Base-by-base conservation (phyloP, 495 filamentous ascomycete species). In the Penicillium diatomitis region DNA sequence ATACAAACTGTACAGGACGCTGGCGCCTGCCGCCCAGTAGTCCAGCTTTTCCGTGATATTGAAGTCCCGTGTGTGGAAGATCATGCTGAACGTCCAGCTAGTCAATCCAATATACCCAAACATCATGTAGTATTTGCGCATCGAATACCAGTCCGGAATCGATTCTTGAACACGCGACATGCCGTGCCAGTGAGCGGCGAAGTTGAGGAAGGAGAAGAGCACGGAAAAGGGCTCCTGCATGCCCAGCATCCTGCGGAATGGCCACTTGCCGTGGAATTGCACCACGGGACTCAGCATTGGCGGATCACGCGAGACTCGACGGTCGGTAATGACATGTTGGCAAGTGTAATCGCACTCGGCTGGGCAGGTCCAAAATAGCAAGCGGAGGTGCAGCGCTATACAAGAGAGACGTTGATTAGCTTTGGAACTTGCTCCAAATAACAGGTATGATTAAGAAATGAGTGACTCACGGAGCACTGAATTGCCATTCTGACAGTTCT, bases 261-360 rank as follows among this genome's bases (percentile, higher is more conserved):
- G 92, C 92, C 92, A 98, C 79, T 98, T 98, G n/a, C 94, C 92
- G 73, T 98, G 90, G 74, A 87, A 98, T 71, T 98, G 92, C 36
- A 90, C 82, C 30, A 95, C 64, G 3, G 86, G 79, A 31, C 77
- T 71, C 37, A 77, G 64, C 67, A 79, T 77, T 9, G 81, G 80
- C 32, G 79, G 79, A 41, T 81, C 75, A 56, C 79, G 75, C 35
- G 78, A 72, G 43, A 87, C 66, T 49, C 92, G 88, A 27, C 63
- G 68, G 49, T 86, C 68, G 46, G 92, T 97, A 45, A 92, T 75
- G 66, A 96, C 86, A 74, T 95, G 92, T 65, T 98, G 92, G 75
- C 92, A 98, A 41, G 86, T 86, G 75, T 98, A 95, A 73, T 98
- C 92, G 78, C 92, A 98, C 77, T 98, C 91, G 59, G 83, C 64